Percentiles rank a stretch among this genome's conserved stretches.
Conservation (phyloP, 805 yeast species). For the Sugiyamaella mastotermitis region DNA sequence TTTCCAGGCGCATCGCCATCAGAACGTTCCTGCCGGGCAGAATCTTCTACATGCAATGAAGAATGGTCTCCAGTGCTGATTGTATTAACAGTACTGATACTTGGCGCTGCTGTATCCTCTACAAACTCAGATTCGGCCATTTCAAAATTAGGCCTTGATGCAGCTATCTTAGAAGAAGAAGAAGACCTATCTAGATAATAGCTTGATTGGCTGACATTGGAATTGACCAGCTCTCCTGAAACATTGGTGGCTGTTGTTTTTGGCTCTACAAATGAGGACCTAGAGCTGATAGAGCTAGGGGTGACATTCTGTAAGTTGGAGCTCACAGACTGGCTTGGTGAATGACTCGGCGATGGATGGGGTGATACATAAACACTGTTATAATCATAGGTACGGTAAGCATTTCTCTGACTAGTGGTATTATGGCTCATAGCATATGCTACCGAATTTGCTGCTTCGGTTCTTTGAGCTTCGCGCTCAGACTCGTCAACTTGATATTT, state of each 20-base stretch:
- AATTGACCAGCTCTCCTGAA: slow-evolving; percentile 5
- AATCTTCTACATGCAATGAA: no score
- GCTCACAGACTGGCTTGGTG: slow-evolving; percentile 11
- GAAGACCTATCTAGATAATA: no score
- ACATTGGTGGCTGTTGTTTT: slow-evolving; percentile 10
- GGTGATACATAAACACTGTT: slow-evolving; percentile 24
- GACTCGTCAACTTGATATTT: slow-evolving; percentile 68
- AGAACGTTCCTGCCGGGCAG: background rate
- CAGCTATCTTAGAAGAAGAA: background rate
- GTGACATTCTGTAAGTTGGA: background rate
- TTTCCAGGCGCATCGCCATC: background rate
- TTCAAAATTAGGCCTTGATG: background rate
- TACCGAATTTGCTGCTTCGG: slow-evolving; percentile 25
- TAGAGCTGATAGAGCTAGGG: background rate
- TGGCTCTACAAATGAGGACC: slow-evolving; percentile 1
- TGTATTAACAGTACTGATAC: background rate
- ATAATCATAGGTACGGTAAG: slow-evolving; percentile 24
- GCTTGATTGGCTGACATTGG: no score
- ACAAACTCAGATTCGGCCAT: slow-evolving; percentile 5
- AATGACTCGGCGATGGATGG: slow-evolving; percentile 14
- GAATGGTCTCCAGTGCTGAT: no score
- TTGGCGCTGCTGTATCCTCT: slow-evolving; percentile 6
- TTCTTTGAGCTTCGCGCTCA: slow-evolving; percentile 41
- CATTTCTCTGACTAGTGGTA: slow-evolving; percentile 35
- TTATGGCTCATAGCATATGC: slow-evolving; percentile 62